phyloP scores from a whole-genome alignment of 768 basidiomycete species.

The Suillus decipiens region DNA sequence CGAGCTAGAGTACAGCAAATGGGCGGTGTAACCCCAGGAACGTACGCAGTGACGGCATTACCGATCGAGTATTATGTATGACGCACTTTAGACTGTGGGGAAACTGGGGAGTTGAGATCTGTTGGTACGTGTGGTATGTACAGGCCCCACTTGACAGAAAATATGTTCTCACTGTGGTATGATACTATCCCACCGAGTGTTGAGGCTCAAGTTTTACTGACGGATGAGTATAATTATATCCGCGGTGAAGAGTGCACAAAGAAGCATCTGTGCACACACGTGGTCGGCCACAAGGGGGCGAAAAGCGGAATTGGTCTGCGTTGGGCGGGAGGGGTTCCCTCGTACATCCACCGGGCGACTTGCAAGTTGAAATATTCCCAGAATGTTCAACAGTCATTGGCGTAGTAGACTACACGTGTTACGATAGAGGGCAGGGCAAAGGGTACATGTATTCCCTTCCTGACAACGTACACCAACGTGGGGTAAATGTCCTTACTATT shows the following conservation, averaged over 20 bases:
- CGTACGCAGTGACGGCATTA: not conserved
- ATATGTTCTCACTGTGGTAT: slow-evolving; percentile 1
- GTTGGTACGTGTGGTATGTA: not conserved
- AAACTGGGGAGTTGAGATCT: not conserved
- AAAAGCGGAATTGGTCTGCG: slow-evolving; percentile 3
- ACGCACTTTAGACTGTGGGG: slow-evolving; percentile 6
- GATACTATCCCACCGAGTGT: not conserved
- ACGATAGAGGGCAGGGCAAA: not conserved
- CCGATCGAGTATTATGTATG: slow-evolving; percentile 1
- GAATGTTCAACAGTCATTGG: not conserved
- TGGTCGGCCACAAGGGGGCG: not conserved
- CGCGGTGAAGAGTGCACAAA: not conserved
- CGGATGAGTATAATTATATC: slow-evolving; percentile 6
- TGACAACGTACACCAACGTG: not conserved
- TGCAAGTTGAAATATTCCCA: slow-evolving; percentile 3
- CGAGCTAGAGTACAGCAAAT: not conserved
- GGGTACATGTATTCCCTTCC: not conserved
- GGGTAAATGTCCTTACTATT: not conserved
- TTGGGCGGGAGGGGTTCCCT: slow-evolving; percentile 7
- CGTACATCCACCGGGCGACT: slow-evolving; percentile 5
- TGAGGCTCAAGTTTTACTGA: not conserved
- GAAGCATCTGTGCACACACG: not conserved
- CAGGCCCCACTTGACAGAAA: not conserved
- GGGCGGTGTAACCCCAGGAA: slow-evolving; percentile 1
- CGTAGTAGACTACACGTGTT: not conserved